Conservation (phyloP, 75 land plant genomes). For the Pinus tabuliformis region DNA sequence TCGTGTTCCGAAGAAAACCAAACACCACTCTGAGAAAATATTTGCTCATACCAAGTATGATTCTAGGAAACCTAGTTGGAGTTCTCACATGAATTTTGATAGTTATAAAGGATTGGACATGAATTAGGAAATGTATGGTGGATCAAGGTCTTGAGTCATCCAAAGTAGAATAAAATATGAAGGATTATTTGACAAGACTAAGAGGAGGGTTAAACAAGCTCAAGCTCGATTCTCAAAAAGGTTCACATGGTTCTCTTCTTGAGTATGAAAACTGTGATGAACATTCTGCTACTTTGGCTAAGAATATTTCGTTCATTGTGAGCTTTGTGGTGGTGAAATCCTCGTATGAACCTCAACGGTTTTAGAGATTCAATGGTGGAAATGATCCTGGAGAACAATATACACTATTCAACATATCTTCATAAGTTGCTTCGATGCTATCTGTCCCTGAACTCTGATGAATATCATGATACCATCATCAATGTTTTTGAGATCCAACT, state of each 20-base stretch:
- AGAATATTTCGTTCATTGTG: background rate
- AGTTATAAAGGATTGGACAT: too few relatives aligned
- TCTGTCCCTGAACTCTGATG: constrained; percentile 63
- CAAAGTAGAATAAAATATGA: background rate
- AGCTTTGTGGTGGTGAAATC: too few relatives aligned
- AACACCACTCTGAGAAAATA: too few relatives aligned
- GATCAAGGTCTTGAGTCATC: background rate
- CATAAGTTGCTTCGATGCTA: constrained; percentile 79
- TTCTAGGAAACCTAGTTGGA: too few relatives aligned
- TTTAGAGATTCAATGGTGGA: constrained; percentile 85
- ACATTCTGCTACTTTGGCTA: background rate
- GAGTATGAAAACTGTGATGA: background rate
- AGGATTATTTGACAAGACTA: background rate
- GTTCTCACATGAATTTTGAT: too few relatives aligned
- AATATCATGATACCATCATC: constrained; percentile 69
- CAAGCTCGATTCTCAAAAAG: background rate
- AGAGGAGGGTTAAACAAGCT: background rate
- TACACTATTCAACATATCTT: constrained; percentile 39
- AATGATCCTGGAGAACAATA: constrained; percentile 71
- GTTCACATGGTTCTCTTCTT: background rate
- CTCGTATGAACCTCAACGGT: background rate
- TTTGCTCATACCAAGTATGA: too few relatives aligned
- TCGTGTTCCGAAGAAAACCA: too few relatives aligned
- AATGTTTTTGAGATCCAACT: constrained; percentile 36
- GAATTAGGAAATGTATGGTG: background rate